Evolutionary conservation across 75 land plant genomes (phyloP).

Genomic region (Ceratopteris richardii): DNA sequence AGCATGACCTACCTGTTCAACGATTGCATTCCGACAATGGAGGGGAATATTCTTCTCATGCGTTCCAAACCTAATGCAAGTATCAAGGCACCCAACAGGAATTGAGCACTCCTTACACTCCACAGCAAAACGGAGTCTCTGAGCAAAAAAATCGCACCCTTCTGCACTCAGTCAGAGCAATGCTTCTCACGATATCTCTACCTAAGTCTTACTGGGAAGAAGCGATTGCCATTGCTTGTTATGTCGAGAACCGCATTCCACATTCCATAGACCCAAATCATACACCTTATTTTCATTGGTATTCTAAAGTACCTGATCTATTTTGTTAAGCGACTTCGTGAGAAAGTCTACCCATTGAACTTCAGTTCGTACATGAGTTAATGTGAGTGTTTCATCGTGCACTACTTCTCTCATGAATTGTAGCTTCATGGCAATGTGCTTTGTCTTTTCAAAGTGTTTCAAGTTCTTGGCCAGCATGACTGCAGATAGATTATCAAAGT

Average conservation of each 20-base stretch:
- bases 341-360: too few relatives aligned
- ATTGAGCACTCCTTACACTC: background rate
- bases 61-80: background rate
- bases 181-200: background rate
- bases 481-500: too few relatives aligned
- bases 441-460: too few relatives aligned
- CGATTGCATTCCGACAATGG: too few relatives aligned
- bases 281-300: background rate
- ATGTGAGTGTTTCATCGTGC: too few relatives aligned
- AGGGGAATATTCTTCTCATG: background rate
- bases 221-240: background rate
- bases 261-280: background rate
- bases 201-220: constrained; percentile 2
- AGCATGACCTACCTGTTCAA: too few relatives aligned
- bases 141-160: too few relatives aligned
- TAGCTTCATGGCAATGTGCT: too few relatives aligned
- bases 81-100: background rate
- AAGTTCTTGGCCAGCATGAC: too few relatives aligned
- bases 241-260: constrained; percentile 2
- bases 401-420: too few relatives aligned
- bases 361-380: too few relatives aligned
- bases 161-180: background rate
- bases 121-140: constrained; percentile 2
- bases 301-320: background rate
- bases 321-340: too few relatives aligned